A percentile compares a stretch with the other conserved stretches of the same genome.
phyloP scores from a whole-genome alignment of 1,139 yeast genomes.

The Debaryomyces sp. region DNA sequence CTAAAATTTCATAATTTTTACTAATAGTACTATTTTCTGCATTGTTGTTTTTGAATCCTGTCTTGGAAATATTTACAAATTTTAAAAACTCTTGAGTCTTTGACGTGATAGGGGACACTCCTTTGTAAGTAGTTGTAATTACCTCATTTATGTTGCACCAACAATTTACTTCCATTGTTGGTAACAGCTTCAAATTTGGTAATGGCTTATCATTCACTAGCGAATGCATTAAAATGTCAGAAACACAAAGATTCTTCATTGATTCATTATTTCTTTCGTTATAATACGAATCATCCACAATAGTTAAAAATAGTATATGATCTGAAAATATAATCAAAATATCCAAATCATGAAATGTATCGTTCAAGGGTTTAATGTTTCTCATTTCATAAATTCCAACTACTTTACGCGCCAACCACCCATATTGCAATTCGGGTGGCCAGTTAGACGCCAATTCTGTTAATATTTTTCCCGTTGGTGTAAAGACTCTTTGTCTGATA shows the following conservation, averaged over 20 bases:
- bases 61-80: slow-evolving; percentile 27
- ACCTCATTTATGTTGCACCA: slow-evolving; percentile 71
- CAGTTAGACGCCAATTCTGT: slow-evolving; percentile 83
- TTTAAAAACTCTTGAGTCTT: slow-evolving; percentile 23
- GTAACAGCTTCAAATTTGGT: slow-evolving; percentile 53
- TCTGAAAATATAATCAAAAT: slow-evolving; percentile 82
- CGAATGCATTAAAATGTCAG: slow-evolving; percentile 89
- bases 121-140: slow-evolving; percentile 46
- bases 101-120: slow-evolving; percentile 18
- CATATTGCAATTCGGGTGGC: slow-evolving; percentile 86
- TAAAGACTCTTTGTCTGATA: slow-evolving; percentile 65
- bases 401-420: slow-evolving; percentile 85
- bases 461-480: slow-evolving; percentile 87
- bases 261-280: slow-evolving; percentile 24
- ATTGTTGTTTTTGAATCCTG: slow-evolving; percentile 27
- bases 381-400: slow-evolving; percentile 73
- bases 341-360: slow-evolving; percentile 39
- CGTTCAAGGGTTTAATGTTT: slow-evolving; percentile 29
- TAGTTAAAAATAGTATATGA: slow-evolving; percentile 63
- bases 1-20: slow-evolving; percentile 29
- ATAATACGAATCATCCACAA: slow-evolving; percentile 45
- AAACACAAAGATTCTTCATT: slow-evolving; percentile 58
- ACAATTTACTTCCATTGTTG: slow-evolving; percentile 64
- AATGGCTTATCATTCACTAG: slow-evolving; percentile 84
- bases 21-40: slow-evolving; percentile 13